A percentile compares a stretch with the other conserved stretches of the same genome.
Evolutionary conservation across 2,329 filamentous ascomycete species (phyloP).

Genomic region (Chaetomium sp.): DNA sequence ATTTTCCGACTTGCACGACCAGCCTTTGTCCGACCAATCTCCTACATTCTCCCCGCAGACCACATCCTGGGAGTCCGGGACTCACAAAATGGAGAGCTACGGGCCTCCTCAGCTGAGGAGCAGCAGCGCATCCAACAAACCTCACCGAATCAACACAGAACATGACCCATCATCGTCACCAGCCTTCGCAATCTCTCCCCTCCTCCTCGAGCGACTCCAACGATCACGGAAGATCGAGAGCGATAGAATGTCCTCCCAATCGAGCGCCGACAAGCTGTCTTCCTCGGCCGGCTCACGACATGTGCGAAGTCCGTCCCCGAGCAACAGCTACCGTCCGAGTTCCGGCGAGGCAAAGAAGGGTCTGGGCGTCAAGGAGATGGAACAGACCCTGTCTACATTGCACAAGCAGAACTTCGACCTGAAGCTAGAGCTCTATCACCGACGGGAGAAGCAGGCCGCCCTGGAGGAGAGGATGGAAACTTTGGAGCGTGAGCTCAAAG

Average conservation of each 20-base stretch:
- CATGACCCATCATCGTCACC: slow-evolving; percentile 5
- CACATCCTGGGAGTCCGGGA: no score
- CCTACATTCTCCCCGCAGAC: no score
- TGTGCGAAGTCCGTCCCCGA: slow-evolving; percentile 34
- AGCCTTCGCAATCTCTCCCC: slow-evolving; percentile 37
- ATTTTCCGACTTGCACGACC: neutral
- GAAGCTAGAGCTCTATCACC: slow-evolving; percentile 65
- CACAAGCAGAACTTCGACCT: slow-evolving; percentile 74
- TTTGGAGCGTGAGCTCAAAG: slow-evolving; percentile 47
- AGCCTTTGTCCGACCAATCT: neutral
- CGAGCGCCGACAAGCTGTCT: slow-evolving; percentile 33
- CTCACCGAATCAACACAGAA: neutral
- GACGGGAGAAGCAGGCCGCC: slow-evolving; percentile 55
- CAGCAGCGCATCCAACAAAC: neutral
- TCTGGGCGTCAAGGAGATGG: slow-evolving; percentile 61
- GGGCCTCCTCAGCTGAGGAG: neutral
- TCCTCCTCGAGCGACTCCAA: slow-evolving; percentile 50
- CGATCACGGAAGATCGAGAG: slow-evolving; percentile 44
- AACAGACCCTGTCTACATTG: slow-evolving; percentile 61
- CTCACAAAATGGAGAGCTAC: slow-evolving; percentile 3
- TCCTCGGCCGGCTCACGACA: slow-evolving; percentile 35
- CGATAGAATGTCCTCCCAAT: slow-evolving; percentile 36
- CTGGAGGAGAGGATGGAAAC: slow-evolving; percentile 48
- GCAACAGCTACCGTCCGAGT: slow-evolving; percentile 35
- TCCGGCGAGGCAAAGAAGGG: slow-evolving; percentile 48